A percentile compares a stretch with the other conserved stretches of the same genome.
These are phyloP conservation scores for Starmerella bombi DNA, from an alignment of 805 yeast species.

Conservation along the genomic window DNA sequence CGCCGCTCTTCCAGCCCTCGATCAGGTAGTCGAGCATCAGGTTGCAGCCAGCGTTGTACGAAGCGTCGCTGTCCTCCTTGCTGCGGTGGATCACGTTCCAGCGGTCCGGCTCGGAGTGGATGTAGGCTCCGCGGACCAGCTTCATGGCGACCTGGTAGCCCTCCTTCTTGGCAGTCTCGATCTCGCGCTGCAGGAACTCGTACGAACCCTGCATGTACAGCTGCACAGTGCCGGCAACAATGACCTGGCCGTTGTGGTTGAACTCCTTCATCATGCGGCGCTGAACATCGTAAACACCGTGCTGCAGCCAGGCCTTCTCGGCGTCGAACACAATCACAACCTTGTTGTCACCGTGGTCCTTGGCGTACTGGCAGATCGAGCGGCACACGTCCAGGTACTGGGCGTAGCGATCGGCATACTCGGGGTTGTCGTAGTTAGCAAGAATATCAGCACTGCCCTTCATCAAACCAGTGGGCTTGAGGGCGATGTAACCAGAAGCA, in stretches of 20 bases:
- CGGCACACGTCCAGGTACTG: constrained; percentile 54
- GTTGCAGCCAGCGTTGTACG: constrained; percentile 59
- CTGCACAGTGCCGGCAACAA: constrained; percentile 84
- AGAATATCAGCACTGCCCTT: constrained; percentile 63
- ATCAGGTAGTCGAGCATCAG: constrained; percentile 47
- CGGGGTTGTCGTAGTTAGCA: constrained; percentile 44
- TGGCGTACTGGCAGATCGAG: constrained; percentile 42
- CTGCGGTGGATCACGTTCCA: constrained; percentile 52
- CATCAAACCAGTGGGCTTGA: constrained; percentile 85
- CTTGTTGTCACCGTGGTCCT: constrained; percentile 29
- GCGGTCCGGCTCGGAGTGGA: constrained; percentile 75
- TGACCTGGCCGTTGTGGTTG: constrained; percentile 46
- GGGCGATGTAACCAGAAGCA: constrained; percentile 84
- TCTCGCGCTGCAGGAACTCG: constrained; percentile 48
- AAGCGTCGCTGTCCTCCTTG: constrained; percentile 66
- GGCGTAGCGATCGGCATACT: constrained; percentile 39
- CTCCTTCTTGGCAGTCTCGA: constrained; percentile 42
- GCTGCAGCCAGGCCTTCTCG: constrained; percentile 76
- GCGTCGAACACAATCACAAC: constrained; percentile 76
- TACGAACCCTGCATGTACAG: constrained; percentile 71
- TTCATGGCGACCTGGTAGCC: constrained; percentile 73
- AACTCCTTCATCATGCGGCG: constrained; percentile 61
- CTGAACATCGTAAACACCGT: constrained; percentile 84
- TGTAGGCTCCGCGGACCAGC: constrained; percentile 89
- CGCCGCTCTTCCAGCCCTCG: constrained; percentile 30